These are phyloP conservation scores for Lactarius evosmus DNA, from an alignment of 768 basidiomycete genomes.

Conservation along the genomic window DNA sequence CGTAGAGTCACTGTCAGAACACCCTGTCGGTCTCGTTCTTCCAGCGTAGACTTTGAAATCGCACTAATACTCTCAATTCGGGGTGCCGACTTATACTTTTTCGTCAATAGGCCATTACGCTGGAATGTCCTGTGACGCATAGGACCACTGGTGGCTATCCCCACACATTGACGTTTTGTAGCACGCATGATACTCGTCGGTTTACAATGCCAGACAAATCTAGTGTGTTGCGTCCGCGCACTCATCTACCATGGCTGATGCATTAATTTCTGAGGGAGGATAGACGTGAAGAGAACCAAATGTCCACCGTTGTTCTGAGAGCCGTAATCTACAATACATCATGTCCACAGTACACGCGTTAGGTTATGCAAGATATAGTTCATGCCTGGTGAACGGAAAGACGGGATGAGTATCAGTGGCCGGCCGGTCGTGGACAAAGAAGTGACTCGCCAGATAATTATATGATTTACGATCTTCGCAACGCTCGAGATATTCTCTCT, in stretches of 20 bases:
- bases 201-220: background rate
- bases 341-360: conserved; percentile 12
- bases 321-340: conserved; percentile 11
- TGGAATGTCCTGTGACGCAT: too few species aligned
- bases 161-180: background rate
- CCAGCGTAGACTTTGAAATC: too few species aligned
- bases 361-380: conserved; percentile 20
- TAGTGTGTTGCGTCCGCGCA: background rate
- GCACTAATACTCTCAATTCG: too few species aligned
- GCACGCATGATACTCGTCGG: background rate
- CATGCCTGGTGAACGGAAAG: conserved; percentile 14
- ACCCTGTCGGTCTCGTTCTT: too few species aligned
- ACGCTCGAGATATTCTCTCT: conserved; percentile 95
- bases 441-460: conserved; percentile 58
- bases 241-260: background rate
- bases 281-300: background rate
- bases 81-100: too few species aligned
- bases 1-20: too few species aligned
- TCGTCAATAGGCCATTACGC: too few species aligned
- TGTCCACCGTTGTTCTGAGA: background rate
- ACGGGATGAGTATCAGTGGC: background rate
- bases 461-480: conserved; percentile 86
- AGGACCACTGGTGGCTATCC: background rate
- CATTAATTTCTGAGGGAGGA: background rate
- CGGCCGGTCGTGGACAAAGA: background rate